Conservation (phyloP, 164 flowering plant species). For the Macadamia integrifolia region DNA sequence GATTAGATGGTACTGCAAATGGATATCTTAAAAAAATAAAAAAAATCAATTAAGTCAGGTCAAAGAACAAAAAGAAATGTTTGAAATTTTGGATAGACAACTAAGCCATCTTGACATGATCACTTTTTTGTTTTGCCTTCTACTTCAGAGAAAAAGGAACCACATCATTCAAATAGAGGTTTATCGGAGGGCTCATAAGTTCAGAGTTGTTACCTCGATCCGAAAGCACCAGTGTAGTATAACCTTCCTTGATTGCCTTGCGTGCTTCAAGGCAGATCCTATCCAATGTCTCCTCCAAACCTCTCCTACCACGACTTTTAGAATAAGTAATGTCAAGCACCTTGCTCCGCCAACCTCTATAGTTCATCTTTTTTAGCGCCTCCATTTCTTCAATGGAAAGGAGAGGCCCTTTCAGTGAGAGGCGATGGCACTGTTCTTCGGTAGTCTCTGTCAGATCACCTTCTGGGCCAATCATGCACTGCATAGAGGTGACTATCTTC, state of each 20-base stretch:
- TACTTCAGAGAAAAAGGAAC: too few species aligned
- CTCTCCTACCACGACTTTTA: constrained; percentile 67
- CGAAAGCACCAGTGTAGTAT: constrained; percentile 79
- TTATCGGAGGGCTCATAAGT: not conserved
- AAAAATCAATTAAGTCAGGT: too few species aligned
- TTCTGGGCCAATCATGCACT: constrained; percentile 83
- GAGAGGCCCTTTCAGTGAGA: constrained; percentile 89
- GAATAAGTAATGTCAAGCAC: constrained; percentile 90
- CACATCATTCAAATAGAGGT: not conserved
- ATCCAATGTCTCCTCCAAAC: constrained; percentile 89
- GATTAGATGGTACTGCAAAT: not conserved
- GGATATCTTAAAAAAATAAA: not conserved
- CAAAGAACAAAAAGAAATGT: too few species aligned
- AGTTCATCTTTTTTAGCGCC: constrained; percentile 91
- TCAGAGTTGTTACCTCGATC: constrained; percentile 69
- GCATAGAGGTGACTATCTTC: constrained; percentile 80
- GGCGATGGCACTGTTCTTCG: constrained; percentile 91
- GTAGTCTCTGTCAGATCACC: constrained; percentile 83
- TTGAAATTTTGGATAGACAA: not conserved
- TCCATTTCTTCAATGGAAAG: constrained; percentile 81
- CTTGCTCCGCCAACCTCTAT: constrained; percentile 91
- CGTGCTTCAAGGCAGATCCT: constrained; percentile 87
- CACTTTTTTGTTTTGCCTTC: too few species aligned
- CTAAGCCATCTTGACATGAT: too few species aligned
- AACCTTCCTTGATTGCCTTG: constrained; percentile 83